Conservation (phyloP, 805 yeast genomes). For the Metschnikowia baotianmanensis region DNA sequence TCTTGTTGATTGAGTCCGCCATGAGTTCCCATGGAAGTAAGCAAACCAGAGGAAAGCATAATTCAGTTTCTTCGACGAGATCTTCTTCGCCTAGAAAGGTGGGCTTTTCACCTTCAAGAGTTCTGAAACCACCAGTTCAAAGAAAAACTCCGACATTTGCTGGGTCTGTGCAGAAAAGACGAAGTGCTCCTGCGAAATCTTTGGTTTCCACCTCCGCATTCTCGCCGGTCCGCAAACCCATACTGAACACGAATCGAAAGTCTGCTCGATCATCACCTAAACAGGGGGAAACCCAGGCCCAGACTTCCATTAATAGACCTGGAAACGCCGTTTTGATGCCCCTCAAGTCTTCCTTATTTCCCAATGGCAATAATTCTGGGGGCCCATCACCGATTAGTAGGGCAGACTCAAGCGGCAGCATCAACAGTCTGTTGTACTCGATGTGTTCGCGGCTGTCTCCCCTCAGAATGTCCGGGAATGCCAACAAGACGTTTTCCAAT, state of each 20-base stretch:
- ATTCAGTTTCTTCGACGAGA: slow-evolving; percentile 5
- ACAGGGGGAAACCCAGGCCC: too few species aligned
- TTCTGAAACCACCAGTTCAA: slow-evolving; percentile 5
- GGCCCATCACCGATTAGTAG: not conserved
- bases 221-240: slow-evolving; percentile 3
- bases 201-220: slow-evolving; percentile 1
- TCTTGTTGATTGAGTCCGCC: slow-evolving; percentile 31
- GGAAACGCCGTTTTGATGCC: slow-evolving; percentile 5
- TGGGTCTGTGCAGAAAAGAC: not conserved
- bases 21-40: slow-evolving; percentile 7
- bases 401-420: slow-evolving; percentile 2
- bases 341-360: slow-evolving; percentile 5
- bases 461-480: slow-evolving; percentile 3
- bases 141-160: not conserved
- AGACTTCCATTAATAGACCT: not conserved
- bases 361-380: not conserved
- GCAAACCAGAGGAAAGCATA: slow-evolving; percentile 3
- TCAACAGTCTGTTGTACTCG: slow-evolving; percentile 16
- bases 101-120: slow-evolving; percentile 12
- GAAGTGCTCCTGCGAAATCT: too few species aligned
- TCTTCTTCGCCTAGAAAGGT: slow-evolving; percentile 12
- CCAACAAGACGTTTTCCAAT: not conserved
- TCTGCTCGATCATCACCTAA: too few species aligned
- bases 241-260: not conserved
- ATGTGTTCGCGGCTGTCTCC: slow-evolving; percentile 20